phyloP scores from a whole-genome alignment of 768 basidiomycete species.

The Panaeolus papilionaceus region DNA sequence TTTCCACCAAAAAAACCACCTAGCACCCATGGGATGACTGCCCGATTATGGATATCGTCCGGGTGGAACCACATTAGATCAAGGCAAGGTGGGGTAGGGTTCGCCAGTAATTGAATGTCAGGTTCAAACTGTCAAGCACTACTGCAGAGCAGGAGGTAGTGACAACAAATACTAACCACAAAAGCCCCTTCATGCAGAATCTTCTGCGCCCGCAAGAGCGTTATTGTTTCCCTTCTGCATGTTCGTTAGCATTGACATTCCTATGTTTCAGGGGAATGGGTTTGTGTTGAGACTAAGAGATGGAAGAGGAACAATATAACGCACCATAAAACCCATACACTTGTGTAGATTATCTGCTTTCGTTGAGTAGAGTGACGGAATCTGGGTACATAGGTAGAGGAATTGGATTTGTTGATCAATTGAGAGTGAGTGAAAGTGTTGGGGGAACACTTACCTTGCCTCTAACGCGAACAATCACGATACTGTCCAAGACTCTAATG shows the following conservation, averaged over 20 bases:
- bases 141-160: constrained; percentile 7
- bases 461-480: constrained; percentile 68
- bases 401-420: background rate
- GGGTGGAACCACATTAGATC: too few species aligned
- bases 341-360: constrained; percentile 96
- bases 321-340: constrained; percentile 98
- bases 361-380: constrained; percentile 88
- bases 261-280: constrained; percentile 49
- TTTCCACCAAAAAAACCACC: too few species aligned
- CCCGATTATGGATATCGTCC: too few species aligned
- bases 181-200: constrained; percentile 98
- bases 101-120: too few species aligned
- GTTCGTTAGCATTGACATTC: constrained; percentile 99
- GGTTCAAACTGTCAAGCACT: too few species aligned
- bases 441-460: constrained; percentile 66
- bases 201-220: constrained; percentile 93
- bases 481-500: constrained; percentile 63
- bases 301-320: constrained; percentile 25
- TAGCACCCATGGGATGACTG: too few species aligned
- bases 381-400: constrained; percentile 78
- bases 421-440: background rate
- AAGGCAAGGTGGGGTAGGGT: too few species aligned
- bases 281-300: background rate
- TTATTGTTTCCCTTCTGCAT: constrained; percentile 89
- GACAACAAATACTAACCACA: constrained; percentile 60